Evolutionary conservation across 768 basidiomycete genomes (phyloP), one percentile per base, ranked within the genome.

Genomic region (Phaeotremella skinneri): DNA sequence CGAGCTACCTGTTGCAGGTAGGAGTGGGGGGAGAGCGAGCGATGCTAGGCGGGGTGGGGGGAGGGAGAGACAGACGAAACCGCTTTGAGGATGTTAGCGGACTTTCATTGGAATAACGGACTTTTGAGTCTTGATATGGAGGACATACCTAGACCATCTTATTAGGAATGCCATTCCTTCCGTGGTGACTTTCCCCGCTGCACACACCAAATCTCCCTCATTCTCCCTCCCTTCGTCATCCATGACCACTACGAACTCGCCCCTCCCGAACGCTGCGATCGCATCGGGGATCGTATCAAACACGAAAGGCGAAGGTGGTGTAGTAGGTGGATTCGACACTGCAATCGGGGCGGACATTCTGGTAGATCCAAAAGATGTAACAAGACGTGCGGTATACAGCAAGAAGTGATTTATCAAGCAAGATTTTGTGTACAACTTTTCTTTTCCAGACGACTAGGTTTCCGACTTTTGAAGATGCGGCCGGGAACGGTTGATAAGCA

Each of bases 81-180:
- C 94, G 72, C 96, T 98, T 70, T 32, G 32, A 13, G 32, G 29
- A 34, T 42, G n/a, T 29, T 30, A 58, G 50, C 6, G 14, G 30
- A 37, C 31, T 17, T 26, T 26, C 49, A 4, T 14, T n/a, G 3
- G 52, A 26, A 6, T n/a, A 42, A 13, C 4, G 16, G 23, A n/a
- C 20, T 31, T 26, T 14, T 4, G 20, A 34, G 20, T 4, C 41
- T n/a, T n/a, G n/a, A n/a, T n/a, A n/a, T n/a, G n/a, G n/a, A n/a
- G n/a, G n/a, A n/a, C n/a, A n/a, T n/a, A 93, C 94, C 91, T 96
- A 0, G 91, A 90, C 75, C 93, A 87, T 72, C 88, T 88, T 75
- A 99, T 92, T 84, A 99, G 88, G 91, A 91, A 99, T 0, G 96
- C 94, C 96, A 99, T 98, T 73, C 92, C 90, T 78, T 97, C 90